A percentile compares a stretch with the other conserved stretches of the same genome.
Evolutionary conservation across 2,329 filamentous ascomycete genomes (phyloP).

Genomic region (Colletotrichum graminicola): DNA sequence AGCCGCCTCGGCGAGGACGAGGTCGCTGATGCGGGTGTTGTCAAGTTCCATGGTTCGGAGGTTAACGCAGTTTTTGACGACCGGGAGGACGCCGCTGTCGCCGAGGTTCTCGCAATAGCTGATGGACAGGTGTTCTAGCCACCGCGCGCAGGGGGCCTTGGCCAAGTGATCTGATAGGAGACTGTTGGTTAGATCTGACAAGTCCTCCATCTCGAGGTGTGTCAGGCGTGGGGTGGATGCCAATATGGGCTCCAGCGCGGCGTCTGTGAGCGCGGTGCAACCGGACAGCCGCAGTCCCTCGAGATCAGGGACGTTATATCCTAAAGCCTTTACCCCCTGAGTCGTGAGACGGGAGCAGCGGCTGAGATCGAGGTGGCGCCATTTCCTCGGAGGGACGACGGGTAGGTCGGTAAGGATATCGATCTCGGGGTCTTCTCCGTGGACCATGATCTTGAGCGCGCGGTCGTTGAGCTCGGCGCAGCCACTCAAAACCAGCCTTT

Average conservation of each 20-base stretch:
- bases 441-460: slow-evolving; percentile 78
- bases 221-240: slow-evolving; percentile 82
- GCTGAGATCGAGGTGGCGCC: slow-evolving; percentile 88
- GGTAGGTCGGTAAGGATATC: slow-evolving; percentile 84
- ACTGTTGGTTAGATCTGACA: slow-evolving; percentile 80
- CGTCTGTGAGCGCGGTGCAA: slow-evolving; percentile 80
- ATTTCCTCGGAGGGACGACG: slow-evolving; percentile 79
- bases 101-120: slow-evolving; percentile 91
- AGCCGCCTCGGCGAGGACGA: slow-evolving; percentile 87
- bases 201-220: slow-evolving; percentile 90
- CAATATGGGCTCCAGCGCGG: slow-evolving; percentile 77
- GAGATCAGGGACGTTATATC: slow-evolving; percentile 80
- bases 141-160: slow-evolving; percentile 78
- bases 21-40: slow-evolving; percentile 90
- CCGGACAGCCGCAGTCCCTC: slow-evolving; percentile 88
- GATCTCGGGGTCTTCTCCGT: slow-evolving; percentile 80
- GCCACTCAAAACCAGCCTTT: slow-evolving; percentile 84
- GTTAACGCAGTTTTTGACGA: slow-evolving; percentile 79
- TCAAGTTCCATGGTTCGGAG: slow-evolving; percentile 86
- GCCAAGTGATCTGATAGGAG: slow-evolving; percentile 80
- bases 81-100: slow-evolving; percentile 84
- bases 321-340: slow-evolving; percentile 76
- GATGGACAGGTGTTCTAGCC: slow-evolving; percentile 84
- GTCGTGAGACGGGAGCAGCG: slow-evolving; percentile 82
- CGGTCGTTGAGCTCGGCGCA: slow-evolving; percentile 84